Evolutionary conservation across 108 stramenopile genomes (phyloP), one percentile per base, ranked within the genome.

Genomic region (Discostella stelligeroides): DNA sequence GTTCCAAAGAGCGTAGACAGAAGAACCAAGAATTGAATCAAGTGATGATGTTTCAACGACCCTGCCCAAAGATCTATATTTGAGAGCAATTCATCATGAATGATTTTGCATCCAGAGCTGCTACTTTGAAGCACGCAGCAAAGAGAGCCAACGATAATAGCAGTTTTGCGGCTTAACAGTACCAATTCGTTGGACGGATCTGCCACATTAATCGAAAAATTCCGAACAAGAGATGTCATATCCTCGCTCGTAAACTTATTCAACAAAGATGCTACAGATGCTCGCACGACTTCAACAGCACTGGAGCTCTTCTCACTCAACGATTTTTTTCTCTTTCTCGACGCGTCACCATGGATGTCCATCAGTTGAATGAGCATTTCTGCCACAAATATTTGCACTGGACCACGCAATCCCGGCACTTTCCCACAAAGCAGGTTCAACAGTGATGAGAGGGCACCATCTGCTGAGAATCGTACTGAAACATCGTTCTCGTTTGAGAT

Each of bases 1-100:
- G 47, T 41, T 12, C 65, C 70, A 72, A 66, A 76, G 14, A 70
- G 75, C 39, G 63, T 60, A 12, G 75, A 64, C 63, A 81, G 39
- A n/a, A 72, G 43, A 37, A 70, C 76, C 9, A 76, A 39, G 20
- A 81, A 51, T 15, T 53, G 72, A 21, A 63, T 76, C 40, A 61
- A 15, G 24, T 60, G 50, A 25, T 57, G 25, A 24, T 50, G 45
- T 13, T 9, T 27, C 27, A 42, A 29, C 42, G 63, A 59, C 25
- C 27, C 30, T 24, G 70, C 63, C 75, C 80, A 81, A n/a, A 54
- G 37, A 13, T 61, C 39, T 14, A 81, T 56, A 37, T 49, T 20
- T 61, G 40, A 29, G 47, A 63, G 18, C 57, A 81, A 27, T n/a
- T 24, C 47, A 13, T 49, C 34, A 4, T 76, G 29, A 27, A 81